phyloP scores from a whole-genome alignment of 805 yeast genomes.

The Pichia deserticola region DNA sequence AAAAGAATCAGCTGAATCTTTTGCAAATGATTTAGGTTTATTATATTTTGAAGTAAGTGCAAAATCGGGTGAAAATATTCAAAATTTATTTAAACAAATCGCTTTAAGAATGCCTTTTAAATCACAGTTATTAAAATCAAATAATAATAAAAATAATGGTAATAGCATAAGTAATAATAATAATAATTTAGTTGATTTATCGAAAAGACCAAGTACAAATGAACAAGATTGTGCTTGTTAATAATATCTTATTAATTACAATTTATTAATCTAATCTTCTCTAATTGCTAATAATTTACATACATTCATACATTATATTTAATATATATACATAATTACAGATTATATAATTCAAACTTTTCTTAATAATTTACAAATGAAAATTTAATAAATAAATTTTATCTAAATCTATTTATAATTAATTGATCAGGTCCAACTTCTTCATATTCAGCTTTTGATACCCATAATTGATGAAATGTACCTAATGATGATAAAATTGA shows the following conservation, averaged over 20 bases:
- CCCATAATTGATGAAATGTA: constrained; percentile 94
- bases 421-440: constrained; percentile 83
- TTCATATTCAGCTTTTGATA: constrained; percentile 75
- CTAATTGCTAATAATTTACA: not conserved
- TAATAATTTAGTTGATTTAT: constrained; percentile 24
- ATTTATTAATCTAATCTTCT: not conserved
- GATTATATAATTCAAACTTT: too few species aligned
- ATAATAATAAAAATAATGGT: constrained; percentile 1
- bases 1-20: constrained; percentile 36
- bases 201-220: constrained; percentile 25
- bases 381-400: not conserved
- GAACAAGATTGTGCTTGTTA: constrained; percentile 29
- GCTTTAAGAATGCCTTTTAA: constrained; percentile 39
- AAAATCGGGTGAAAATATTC: constrained; percentile 46
- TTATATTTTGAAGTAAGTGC: constrained; percentile 52
- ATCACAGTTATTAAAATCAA: constrained; percentile 13
- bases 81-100: constrained; percentile 40
- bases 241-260: not conserved
- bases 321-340: not conserved
- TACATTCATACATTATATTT: not conserved
- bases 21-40: constrained; percentile 45
- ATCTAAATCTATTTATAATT: constrained; percentile 72
- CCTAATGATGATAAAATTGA: constrained; percentile 83
- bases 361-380: not conserved
- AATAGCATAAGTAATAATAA: constrained; percentile 14